These are phyloP conservation scores for Fusarium sp. DNA, from an alignment of 2,329 filamentous ascomycete species.

Conservation along the genomic window DNA sequence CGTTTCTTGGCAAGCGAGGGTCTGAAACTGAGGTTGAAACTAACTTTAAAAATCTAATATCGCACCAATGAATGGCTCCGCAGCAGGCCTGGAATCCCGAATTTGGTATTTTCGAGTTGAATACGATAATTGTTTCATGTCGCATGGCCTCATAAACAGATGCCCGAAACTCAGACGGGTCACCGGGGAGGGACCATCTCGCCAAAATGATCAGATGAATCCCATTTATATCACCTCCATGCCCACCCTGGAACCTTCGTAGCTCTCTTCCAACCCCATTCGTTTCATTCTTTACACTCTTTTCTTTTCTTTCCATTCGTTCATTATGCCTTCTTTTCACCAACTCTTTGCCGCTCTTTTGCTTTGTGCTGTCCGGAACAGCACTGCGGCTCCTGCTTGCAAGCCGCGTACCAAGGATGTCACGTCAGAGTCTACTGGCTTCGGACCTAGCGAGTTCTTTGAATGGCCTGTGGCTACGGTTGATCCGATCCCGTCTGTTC, in stretches of 20 bases:
- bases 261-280: neutral
- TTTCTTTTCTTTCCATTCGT: neutral
- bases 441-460: neutral
- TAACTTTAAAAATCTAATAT: neutral
- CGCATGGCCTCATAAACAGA: neutral
- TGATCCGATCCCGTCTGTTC: neutral
- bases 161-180: neutral
- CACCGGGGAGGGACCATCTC: fast-evolving
- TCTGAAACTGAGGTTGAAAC: neutral
- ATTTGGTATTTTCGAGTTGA: neutral
- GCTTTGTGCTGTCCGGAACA: neutral
- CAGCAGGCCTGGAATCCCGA: neutral
- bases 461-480: neutral
- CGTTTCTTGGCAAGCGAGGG: neutral
- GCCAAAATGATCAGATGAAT: neutral
- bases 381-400: neutral
- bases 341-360: neutral
- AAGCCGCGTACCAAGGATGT: neutral
- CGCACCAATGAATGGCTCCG: neutral
- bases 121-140: neutral
- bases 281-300: neutral
- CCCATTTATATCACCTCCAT: neutral
- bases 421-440: neutral
- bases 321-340: neutral
- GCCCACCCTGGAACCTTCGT: neutral